A percentile compares a stretch with the other conserved stretches of the same genome.
Evolutionary conservation across 371 early-diverging fungal genomes (phyloP).

Genomic region (Cokeromyces recurvatus): DNA sequence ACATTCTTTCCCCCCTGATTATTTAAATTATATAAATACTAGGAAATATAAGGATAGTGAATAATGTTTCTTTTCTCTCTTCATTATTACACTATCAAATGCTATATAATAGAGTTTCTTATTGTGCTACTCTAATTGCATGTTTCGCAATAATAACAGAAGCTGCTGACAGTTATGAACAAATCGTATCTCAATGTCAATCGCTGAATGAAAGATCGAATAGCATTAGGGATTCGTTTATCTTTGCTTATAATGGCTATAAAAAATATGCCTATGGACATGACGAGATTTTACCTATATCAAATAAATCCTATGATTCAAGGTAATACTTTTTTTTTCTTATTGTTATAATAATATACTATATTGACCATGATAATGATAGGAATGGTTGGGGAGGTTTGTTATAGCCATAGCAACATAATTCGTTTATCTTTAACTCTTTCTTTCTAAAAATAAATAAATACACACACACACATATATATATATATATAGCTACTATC

Average conservation of each 20-base stretch:
- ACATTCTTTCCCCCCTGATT: too few species aligned
- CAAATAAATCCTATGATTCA: conserved; percentile 28
- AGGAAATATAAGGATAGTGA: too few species aligned
- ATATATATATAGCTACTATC: conserved; percentile 64
- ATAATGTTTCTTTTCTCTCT: too few species aligned
- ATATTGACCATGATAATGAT: conserved; percentile 1
- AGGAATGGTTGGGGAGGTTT: conserved; percentile 55
- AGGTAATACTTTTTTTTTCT: conserved; percentile 39
- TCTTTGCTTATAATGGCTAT: conserved; percentile 72
- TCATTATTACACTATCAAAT: too few species aligned
- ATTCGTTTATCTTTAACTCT: not conserved
- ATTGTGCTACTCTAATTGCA: too few species aligned
- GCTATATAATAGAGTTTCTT: too few species aligned
- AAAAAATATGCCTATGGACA: conserved; percentile 39
- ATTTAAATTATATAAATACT: too few species aligned
- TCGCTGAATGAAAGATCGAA: not conserved
- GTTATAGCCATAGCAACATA: not conserved
- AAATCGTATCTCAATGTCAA: too few species aligned
- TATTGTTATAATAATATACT: conserved; percentile 31
- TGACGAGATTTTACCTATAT: conserved; percentile 45
- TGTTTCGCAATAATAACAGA: too few species aligned
- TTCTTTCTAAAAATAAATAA: not conserved
- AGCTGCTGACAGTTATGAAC: too few species aligned
- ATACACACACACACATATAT: too few species aligned
- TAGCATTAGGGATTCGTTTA: conserved; percentile 42